A percentile compares a stretch with the other conserved stretches of the same genome.
These are phyloP conservation scores for Gamsiella multidivaricata DNA, from an alignment of 192 early-diverging fungal species.

Conservation along the genomic window DNA sequence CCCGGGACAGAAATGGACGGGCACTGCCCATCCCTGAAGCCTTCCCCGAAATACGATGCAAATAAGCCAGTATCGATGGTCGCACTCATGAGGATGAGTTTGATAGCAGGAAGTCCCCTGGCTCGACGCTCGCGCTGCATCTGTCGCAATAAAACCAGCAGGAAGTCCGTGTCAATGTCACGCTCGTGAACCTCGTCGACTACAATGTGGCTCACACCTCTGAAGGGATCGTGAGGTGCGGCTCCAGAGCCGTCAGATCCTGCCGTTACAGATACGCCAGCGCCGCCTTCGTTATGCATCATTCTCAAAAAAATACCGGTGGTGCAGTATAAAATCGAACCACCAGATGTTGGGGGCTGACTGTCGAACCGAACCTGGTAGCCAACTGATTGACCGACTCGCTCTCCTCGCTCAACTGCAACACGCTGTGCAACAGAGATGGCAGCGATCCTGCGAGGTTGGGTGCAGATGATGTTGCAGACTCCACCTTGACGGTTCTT, in stretches of 20 bases:
- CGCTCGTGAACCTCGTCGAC: constrained; percentile 67
- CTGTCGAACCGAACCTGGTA: constrained; percentile 60
- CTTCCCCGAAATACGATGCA: constrained; percentile 60
- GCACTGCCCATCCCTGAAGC: constrained; percentile 58
- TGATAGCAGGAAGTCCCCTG: constrained; percentile 52
- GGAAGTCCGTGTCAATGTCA: constrained; percentile 61
- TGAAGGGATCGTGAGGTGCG: constrained; percentile 59
- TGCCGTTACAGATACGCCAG: background rate
- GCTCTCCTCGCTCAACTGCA: constrained; percentile 56
- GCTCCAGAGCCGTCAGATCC: constrained; percentile 15
- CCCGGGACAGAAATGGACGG: constrained; percentile 70
- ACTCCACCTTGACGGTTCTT: constrained; percentile 44
- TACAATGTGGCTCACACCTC: constrained; percentile 67
- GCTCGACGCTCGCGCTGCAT: constrained; percentile 60
- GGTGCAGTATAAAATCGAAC: constrained; percentile 69
- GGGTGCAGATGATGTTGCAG: constrained; percentile 64
- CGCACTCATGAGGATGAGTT: constrained; percentile 66
- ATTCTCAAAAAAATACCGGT: constrained; percentile 75
- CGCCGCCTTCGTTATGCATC: constrained; percentile 58
- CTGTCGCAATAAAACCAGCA: constrained; percentile 56
- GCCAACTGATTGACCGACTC: constrained; percentile 58
- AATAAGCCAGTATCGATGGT: constrained; percentile 63
- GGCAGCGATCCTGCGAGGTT: constrained; percentile 80
- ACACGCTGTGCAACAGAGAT: constrained; percentile 75
- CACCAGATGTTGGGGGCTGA: constrained; percentile 41